These are phyloP conservation scores for Zygoascus hellenicus DNA, from an alignment of 1,139 yeast species.

Conservation along the genomic window DNA sequence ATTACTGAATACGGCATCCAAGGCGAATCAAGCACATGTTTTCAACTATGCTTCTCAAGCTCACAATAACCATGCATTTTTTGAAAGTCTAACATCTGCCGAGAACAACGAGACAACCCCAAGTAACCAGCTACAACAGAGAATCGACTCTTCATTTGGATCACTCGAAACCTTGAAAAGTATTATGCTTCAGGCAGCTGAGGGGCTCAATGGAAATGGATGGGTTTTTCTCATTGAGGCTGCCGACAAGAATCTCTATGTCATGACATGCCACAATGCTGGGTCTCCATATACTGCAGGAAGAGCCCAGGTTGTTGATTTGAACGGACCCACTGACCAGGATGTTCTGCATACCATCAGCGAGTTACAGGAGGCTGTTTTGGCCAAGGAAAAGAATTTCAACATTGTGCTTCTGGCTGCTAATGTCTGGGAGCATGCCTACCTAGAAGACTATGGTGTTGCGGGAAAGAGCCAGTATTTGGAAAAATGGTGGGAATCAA, in stretches of 20 bases:
- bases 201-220: conserved; percentile 61
- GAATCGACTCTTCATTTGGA: conserved; percentile 38
- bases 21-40: conserved; percentile 60
- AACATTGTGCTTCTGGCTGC: conserved; percentile 73
- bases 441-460: conserved; percentile 75
- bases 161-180: conserved; percentile 49
- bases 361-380: conserved; percentile 43
- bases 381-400: conserved; percentile 50
- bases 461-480: conserved; percentile 69
- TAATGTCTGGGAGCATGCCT: conserved; percentile 87
- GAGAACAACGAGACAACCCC: conserved; percentile 31
- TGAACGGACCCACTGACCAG: conserved; percentile 9
- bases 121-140: conserved; percentile 24
- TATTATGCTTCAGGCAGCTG: conserved; percentile 52
- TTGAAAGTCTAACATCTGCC: conserved; percentile 52
- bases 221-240: conserved; percentile 85
- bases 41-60: conserved; percentile 90
- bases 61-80: conserved; percentile 86
- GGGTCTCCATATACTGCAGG: conserved; percentile 79
- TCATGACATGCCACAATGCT: conserved; percentile 65
- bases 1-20: conserved; percentile 64
- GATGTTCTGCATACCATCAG: conserved; percentile 32
- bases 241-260: conserved; percentile 56
- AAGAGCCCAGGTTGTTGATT: conserved; percentile 7
- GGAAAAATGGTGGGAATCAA: conserved; percentile 67